Evolutionary conservation across 306 rosid genomes (phyloP), one percentile per base, ranked within the genome.

Genomic region (Dicorynia guianensis): DNA sequence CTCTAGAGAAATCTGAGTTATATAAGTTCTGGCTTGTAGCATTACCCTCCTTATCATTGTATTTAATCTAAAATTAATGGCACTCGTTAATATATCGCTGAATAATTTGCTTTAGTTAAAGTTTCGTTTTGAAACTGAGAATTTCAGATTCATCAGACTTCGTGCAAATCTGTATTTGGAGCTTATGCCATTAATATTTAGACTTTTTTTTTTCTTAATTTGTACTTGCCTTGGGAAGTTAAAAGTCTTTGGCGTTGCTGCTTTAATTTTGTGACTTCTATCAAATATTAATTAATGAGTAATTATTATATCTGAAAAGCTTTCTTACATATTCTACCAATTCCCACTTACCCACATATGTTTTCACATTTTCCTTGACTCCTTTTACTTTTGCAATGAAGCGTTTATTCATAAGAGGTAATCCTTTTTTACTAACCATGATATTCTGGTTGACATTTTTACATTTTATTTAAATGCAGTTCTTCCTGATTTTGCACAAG

Each of bases 401-500:
- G 48, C 46, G 39, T 57, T 25, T 17, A 48, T 4, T 12, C 39
- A 7, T 33, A 38, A 66, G 39, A 36, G 30, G 42, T 58, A 48
- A 25, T n/a, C 52, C 2, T 50, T 33, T 25, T 43, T 52, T 20
- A 6, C 30, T 66, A n/a, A n/a, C 35, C 30, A 57, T 60, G 62
- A 35, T 66, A 69, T 76, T 52, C 63, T 14, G 14, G 11, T 68
- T 75, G 49, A 20, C 47, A 8, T 13, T 73, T 62, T 53, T 10
- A 54, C 30, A 3, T 25, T 74, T 19, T 25, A 42, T 57, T 56
- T 12, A 64, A 58, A 9, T 89, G 97, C 96, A 96, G 99, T 96
- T 83, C 89, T 92, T 76, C 99, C 99, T 0, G 99, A 96, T 88
- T 96, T 96, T 79, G 52, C 83, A 43, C 92, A 85, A 78, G 99